A percentile compares a stretch with the other conserved stretches of the same genome.
Evolutionary conservation across 495 filamentous ascomycete genomes (phyloP).

Genomic region (Penicillium fimorum): DNA sequence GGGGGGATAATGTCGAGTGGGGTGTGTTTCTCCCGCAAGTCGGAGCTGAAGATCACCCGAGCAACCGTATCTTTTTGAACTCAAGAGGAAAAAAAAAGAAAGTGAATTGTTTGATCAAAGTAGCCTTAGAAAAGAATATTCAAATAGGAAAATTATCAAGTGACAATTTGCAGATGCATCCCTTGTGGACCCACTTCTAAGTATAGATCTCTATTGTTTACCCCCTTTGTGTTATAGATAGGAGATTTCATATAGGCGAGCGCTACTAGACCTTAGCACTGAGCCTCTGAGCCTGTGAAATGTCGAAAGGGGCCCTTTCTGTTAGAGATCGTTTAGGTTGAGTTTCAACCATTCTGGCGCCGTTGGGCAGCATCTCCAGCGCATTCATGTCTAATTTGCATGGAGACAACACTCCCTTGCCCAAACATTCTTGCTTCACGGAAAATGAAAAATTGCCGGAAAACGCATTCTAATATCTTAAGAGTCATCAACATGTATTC

Average conservation of each 20-base stretch:
- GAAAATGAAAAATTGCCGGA: no score
- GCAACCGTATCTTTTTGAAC: slow-evolving; percentile 16
- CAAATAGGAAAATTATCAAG: neutral
- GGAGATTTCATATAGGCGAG: neutral
- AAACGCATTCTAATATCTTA: no score
- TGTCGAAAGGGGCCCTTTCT: no score
- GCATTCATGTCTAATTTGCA: no score
- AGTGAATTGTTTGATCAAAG: neutral
- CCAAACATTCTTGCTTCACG: no score
- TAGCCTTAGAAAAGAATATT: neutral
- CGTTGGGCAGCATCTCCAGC: no score
- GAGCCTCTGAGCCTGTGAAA: no score
- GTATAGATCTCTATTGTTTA: slow-evolving; percentile 3
- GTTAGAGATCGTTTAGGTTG: no score
- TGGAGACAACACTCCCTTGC: no score
- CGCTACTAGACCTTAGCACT: no score
- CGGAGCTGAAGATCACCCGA: slow-evolving; percentile 23
- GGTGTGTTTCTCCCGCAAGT: slow-evolving; percentile 16
- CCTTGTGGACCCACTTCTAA: slow-evolving; percentile 14
- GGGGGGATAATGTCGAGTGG: slow-evolving; percentile 8
- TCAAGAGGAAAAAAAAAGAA: neutral
- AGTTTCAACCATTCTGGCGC: no score
- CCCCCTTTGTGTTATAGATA: neutral
- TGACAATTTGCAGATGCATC: slow-evolving; percentile 10
- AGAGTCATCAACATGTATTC: no score